These are phyloP conservation scores for Pyricularia sp. DNA, from an alignment of 2,329 filamentous ascomycete species.

Conservation along the genomic window DNA sequence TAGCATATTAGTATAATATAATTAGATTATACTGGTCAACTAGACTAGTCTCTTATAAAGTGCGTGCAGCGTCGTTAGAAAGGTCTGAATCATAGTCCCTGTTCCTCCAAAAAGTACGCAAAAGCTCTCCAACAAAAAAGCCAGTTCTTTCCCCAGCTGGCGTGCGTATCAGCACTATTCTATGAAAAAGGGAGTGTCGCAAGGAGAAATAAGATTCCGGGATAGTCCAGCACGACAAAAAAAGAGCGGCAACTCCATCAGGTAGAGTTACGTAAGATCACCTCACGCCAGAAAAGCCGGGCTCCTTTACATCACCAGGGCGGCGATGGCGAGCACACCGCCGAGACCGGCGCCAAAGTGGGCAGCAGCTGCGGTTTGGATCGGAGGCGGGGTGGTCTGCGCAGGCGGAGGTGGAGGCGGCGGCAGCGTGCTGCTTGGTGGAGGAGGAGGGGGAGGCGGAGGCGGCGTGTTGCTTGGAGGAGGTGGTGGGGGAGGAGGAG, in stretches of 20 bases:
- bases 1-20: neutral
- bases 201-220: neutral
- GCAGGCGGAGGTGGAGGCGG: slow-evolving; percentile 13
- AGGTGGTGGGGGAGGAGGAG: slow-evolving; percentile 8
- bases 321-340: slow-evolving; percentile 27
- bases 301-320: slow-evolving; percentile 24
- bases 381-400: slow-evolving; percentile 16
- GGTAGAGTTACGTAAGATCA: neutral
- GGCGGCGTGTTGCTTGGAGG: neutral
- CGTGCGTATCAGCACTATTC: neutral
- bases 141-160: neutral
- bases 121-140: no score
- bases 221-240: neutral
- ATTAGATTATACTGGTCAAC: neutral
- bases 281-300: neutral
- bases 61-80: neutral
- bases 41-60: neutral
- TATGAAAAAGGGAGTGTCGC: neutral
- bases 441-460: no score
- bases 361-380: slow-evolving; percentile 26
- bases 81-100: neutral
- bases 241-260: neutral
- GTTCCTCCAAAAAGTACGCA: neutral
- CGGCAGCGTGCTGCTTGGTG: neutral
- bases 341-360: slow-evolving; percentile 24